Conservation (phyloP, 768 basidiomycete species). For the Boletus rex-veris region DNA sequence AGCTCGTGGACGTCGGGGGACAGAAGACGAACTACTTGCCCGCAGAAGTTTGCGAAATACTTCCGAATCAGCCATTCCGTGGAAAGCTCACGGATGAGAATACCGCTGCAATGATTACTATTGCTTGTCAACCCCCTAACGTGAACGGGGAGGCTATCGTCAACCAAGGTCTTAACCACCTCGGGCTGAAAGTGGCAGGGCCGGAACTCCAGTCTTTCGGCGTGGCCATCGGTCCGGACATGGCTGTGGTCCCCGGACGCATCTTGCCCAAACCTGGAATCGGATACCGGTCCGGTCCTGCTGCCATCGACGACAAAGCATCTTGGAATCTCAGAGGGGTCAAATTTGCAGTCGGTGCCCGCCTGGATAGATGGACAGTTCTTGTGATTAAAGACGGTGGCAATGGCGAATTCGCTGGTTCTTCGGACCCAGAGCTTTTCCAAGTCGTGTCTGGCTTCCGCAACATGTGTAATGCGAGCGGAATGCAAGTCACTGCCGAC, state of each 20-base stretch:
- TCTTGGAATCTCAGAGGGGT: constrained; percentile 53
- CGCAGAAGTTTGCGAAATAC: constrained; percentile 47
- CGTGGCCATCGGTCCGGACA: constrained; percentile 43
- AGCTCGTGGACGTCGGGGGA: constrained; percentile 48
- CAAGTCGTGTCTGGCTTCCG: constrained; percentile 50
- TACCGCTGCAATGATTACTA: constrained; percentile 48
- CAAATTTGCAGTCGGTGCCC: constrained; percentile 59
- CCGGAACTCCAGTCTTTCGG: constrained; percentile 43
- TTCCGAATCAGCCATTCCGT: constrained; percentile 38
- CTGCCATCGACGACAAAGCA: constrained; percentile 41
- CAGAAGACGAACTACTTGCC: constrained; percentile 41
- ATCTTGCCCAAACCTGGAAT: constrained; percentile 44
- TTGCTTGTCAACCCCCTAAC: constrained; percentile 48
- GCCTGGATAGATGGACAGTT: constrained; percentile 62
- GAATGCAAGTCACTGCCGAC: constrained; percentile 48
- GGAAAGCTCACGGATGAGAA: constrained; percentile 58
- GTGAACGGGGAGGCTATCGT: constrained; percentile 47
- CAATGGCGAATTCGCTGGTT: constrained; percentile 57
- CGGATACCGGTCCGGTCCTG: constrained; percentile 34
- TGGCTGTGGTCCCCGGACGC: constrained; percentile 55
- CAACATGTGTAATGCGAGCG: constrained; percentile 59
- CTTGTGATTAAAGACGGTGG: constrained; percentile 59
- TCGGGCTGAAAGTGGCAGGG: constrained; percentile 38
- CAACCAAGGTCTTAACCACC: constrained; percentile 38
- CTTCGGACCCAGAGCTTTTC: constrained; percentile 52